phyloP scores from a whole-genome alignment of 176 grass and related monocot species.

The Musa beccarii region DNA sequence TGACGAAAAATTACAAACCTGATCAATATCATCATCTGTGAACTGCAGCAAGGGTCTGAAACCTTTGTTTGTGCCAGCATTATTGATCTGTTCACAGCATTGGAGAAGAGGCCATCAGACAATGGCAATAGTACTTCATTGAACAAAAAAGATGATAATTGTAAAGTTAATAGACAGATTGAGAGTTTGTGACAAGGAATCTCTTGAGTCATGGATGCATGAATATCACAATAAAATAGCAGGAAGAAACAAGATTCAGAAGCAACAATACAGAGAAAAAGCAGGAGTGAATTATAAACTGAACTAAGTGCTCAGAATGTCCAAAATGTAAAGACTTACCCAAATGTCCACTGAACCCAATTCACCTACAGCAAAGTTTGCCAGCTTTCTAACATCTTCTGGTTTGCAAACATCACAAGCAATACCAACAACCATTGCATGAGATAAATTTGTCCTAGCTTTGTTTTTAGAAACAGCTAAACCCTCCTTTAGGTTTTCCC shows the following conservation, averaged over 20 bases:
- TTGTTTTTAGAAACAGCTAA: conserved; percentile 68
- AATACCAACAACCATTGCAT: conserved; percentile 78
- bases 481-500: conserved; percentile 69
- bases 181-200: background rate
- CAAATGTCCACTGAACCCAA: conserved; percentile 94
- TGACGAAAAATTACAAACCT: conserved; percentile 39
- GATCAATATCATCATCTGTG: conserved; percentile 87
- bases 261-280: too few species aligned
- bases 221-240: too few species aligned
- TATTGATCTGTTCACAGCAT: conserved; percentile 77
- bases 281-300: background rate
- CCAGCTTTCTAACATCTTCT: conserved; percentile 77
- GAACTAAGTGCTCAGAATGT: background rate
- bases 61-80: conserved; percentile 98
- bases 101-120: conserved; percentile 19
- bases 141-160: background rate
- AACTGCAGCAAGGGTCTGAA: conserved; percentile 88
- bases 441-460: conserved; percentile 50
- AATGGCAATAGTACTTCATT: background rate
- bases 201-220: background rate
- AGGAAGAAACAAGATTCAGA: background rate
- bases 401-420: conserved; percentile 94
- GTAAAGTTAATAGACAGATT: background rate
- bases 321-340: conserved; percentile 39
- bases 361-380: conserved; percentile 60